A percentile compares a stretch with the other conserved stretches of the same genome.
Conservation (phyloP, 2,329 filamentous ascomycete species). For the Apiospora malaysiana region DNA sequence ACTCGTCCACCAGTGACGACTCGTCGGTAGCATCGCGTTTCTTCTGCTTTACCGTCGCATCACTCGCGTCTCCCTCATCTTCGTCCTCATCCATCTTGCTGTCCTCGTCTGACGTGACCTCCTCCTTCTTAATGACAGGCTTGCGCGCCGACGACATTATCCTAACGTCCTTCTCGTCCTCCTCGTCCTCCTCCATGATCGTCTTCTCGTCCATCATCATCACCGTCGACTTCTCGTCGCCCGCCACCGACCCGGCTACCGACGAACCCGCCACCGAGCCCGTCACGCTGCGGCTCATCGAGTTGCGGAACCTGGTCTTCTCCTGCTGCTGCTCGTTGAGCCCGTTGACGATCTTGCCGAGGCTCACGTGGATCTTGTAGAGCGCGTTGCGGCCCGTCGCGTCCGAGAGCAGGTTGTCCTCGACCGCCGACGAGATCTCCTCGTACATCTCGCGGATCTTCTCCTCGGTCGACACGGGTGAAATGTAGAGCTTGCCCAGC, state of each 20-base stretch:
- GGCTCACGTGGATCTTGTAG: constrained; percentile 70
- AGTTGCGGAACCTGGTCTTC: constrained; percentile 31
- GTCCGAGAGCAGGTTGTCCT: constrained; percentile 64
- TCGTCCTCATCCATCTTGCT: neutral
- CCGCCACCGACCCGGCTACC: constrained; percentile 41
- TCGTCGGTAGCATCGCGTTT: constrained; percentile 34
- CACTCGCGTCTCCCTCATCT: constrained; percentile 29
- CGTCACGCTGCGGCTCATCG: constrained; percentile 42
- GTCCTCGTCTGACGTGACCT: neutral
- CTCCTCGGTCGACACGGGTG: constrained; percentile 66
- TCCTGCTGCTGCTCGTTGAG: constrained; percentile 41
- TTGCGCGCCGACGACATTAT: neutral
- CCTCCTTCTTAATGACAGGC: neutral
- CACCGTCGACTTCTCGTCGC: constrained; percentile 38
- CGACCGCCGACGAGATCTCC: constrained; percentile 66
- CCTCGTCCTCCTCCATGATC: constrained; percentile 51
- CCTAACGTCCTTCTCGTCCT: constrained; percentile 34
- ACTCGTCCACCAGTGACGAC: constrained; percentile 38
- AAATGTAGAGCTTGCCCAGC: constrained; percentile 82
- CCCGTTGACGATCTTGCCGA: constrained; percentile 71
- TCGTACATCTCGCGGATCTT: constrained; percentile 64
- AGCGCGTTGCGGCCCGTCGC: constrained; percentile 67
- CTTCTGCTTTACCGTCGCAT: constrained; percentile 32
- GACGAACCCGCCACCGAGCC: neutral
- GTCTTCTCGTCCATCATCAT: constrained; percentile 41